These are phyloP conservation scores for Zelopaecilomyces penicillatus DNA, from an alignment of 2,329 filamentous ascomycete species.

Conservation along the genomic window DNA sequence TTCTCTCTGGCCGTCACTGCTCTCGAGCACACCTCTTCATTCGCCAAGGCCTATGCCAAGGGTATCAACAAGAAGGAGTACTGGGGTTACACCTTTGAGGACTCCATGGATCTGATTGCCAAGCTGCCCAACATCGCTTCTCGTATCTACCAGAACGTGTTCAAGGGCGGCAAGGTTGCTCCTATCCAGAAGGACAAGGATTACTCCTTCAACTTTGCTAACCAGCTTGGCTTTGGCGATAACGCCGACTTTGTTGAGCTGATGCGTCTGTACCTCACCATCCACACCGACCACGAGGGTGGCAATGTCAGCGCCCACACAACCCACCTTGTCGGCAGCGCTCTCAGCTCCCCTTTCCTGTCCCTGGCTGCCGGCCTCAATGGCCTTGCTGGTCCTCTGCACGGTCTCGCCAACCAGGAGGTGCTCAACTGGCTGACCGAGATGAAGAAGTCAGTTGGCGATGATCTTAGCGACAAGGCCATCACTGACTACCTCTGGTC, in stretches of 20 bases:
- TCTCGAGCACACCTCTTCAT: slow-evolving; percentile 95
- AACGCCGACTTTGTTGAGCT: slow-evolving; percentile 98
- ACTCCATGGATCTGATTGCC: slow-evolving; percentile 99
- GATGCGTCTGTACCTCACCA: slow-evolving; percentile 97
- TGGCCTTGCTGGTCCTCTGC: slow-evolving; percentile 94
- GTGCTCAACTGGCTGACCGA: slow-evolving; percentile 98
- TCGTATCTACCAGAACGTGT: slow-evolving; percentile 99
- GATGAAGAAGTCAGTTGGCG: slow-evolving; percentile 94
- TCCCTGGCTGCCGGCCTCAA: slow-evolving; percentile 95
- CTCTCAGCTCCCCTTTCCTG: slow-evolving; percentile 94
- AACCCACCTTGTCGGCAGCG: slow-evolving; percentile 93
- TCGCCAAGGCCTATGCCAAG: slow-evolving; percentile 98
- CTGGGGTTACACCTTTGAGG: slow-evolving; percentile 99
- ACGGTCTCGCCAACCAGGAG: slow-evolving; percentile 99
- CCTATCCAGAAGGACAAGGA: slow-evolving; percentile 98
- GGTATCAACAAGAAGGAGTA: slow-evolving; percentile 99
- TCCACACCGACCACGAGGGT: slow-evolving; percentile 99
- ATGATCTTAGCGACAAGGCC: slow-evolving; percentile 89
- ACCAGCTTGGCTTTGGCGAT: slow-evolving; percentile 93
- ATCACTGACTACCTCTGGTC: slow-evolving; percentile 99
- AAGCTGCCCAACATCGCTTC: slow-evolving; percentile 97
- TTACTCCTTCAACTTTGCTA: slow-evolving; percentile 98
- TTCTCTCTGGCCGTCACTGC: slow-evolving; percentile 96
- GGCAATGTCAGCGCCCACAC: slow-evolving; percentile 98
- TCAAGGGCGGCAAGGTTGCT: slow-evolving; percentile 99